Evolutionary conservation across 352 stramenopile species (phyloP), one percentile per base, ranked within the genome.

Genomic region (Phytophthora brassicae): DNA sequence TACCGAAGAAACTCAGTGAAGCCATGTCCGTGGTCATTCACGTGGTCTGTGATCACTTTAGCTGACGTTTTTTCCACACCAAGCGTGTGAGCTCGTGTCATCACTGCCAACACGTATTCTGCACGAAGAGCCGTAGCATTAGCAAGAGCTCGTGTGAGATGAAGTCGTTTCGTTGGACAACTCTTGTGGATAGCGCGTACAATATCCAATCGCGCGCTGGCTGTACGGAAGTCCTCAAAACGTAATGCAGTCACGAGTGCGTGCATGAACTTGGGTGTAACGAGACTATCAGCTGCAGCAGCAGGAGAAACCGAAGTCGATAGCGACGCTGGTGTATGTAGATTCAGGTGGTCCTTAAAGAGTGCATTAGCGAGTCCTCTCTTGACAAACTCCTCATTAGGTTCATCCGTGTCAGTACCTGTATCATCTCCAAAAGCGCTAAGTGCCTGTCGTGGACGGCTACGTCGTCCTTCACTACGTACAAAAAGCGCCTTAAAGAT

Each of bases 331-430:
- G 47, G 54, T 19, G 48, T 42, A 16, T 75, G 68, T 14, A 73
- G 54, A 63, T 73, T 64, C 19, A 92, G 46, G 20, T 83, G 75
- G 57, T 89, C 79, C 61, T 88, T 90, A 55, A 94, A 92, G 0
- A 94, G 73, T 33, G 81, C 81, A 39, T 79, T 80, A 2, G 86
- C 82, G 12, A 94, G 74, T 19, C 83, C 82, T 33, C 72, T 68
- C 77, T 95, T 95, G 55, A 94, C 86, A 56, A 94, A 92, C 22
- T 90, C 81, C 41, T 92, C 82, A 60, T 95, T 95, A 11, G 82
- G 86, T 44, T 85, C 79, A 33, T 95, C 84, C 13, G 76, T 91
- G 51, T 92, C 82, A 16, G 82, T 93, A 31, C 82, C 84, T 28
- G 81, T 87, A 59, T 90, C 79, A 38, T 94, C 79, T 23, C 80